These are phyloP conservation scores for Monilinia fructigena DNA, from an alignment of 2,329 filamentous ascomycete species.

Conservation along the genomic window DNA sequence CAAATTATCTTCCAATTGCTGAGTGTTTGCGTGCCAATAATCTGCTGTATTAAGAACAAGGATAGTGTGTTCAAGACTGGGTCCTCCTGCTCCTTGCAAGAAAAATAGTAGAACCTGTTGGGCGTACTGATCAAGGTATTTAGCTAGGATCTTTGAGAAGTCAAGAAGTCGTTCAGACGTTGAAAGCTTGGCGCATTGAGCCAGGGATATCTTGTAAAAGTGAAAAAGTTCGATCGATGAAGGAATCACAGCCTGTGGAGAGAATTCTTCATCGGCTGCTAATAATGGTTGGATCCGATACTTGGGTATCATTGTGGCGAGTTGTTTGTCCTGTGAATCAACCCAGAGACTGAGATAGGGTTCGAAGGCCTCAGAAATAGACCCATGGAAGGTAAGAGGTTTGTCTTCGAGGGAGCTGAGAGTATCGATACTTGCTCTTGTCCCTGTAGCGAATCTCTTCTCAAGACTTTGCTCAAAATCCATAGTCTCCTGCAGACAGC, in stretches of 20 bases:
- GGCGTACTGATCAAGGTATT: constrained; percentile 92
- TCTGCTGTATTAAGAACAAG: constrained; percentile 94
- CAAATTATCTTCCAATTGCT: constrained; percentile 91
- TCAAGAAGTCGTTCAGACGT: constrained; percentile 86
- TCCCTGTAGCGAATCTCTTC: constrained; percentile 71
- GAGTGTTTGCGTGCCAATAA: constrained; percentile 93
- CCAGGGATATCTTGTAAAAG: constrained; percentile 89
- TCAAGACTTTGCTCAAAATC: constrained; percentile 95
- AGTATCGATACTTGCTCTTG: constrained; percentile 83
- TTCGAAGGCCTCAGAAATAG: constrained; percentile 95
- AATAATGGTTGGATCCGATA: constrained; percentile 82
- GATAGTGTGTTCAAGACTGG: constrained; percentile 71
- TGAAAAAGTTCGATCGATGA: constrained; percentile 97
- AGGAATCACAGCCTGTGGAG: constrained; percentile 80
- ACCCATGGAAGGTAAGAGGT: constrained; percentile 76
- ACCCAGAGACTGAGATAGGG: constrained; percentile 97
- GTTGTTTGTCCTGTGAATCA: constrained; percentile 87
- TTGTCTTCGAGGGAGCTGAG: constrained; percentile 76
- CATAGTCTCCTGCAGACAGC: constrained; percentile 89
- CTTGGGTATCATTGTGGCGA: constrained; percentile 79
- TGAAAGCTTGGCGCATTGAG: constrained; percentile 93
- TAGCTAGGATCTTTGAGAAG: constrained; percentile 79
- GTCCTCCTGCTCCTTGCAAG: constrained; percentile 50
- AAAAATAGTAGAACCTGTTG: constrained; percentile 84
- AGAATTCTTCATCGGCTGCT: constrained; percentile 86